phyloP scores from a whole-genome alignment of 2,329 filamentous ascomycete species.

The Fusarium camptoceras region DNA sequence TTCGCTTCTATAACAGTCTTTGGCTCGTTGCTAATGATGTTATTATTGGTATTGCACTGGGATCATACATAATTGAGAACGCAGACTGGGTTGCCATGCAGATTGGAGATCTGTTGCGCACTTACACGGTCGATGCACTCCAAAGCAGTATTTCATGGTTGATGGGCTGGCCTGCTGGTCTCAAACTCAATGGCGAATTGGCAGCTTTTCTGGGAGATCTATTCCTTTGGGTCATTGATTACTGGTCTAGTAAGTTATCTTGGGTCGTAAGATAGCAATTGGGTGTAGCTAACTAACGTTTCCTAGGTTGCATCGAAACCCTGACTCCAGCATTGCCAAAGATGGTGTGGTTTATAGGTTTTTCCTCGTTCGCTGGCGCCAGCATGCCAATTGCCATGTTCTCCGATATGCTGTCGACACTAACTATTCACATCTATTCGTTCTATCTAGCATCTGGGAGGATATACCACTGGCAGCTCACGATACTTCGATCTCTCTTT shows the following conservation, averaged over 20 bases:
- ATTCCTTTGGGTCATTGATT: slow-evolving; percentile 98
- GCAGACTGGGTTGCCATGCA: slow-evolving; percentile 83
- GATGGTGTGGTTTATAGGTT: slow-evolving; percentile 92
- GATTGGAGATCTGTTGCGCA: slow-evolving; percentile 79
- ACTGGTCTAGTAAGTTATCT: slow-evolving; percentile 82
- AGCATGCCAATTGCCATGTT: slow-evolving; percentile 97
- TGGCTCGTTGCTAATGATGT: slow-evolving; percentile 99
- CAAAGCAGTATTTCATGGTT: slow-evolving; percentile 93
- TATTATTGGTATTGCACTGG: slow-evolving; percentile 96
- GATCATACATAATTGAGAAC: slow-evolving; percentile 97
- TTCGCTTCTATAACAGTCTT: slow-evolving; percentile 97
- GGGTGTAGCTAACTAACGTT: slow-evolving; percentile 37
- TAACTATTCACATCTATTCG: slow-evolving; percentile 96
- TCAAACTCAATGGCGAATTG: slow-evolving; percentile 95
- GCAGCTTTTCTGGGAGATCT: slow-evolving; percentile 94
- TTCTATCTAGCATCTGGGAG: slow-evolving; percentile 97
- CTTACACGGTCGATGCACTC: slow-evolving; percentile 89
- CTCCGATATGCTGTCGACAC: slow-evolving; percentile 89
- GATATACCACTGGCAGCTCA: slow-evolving; percentile 99
- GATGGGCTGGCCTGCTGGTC: slow-evolving; percentile 92
- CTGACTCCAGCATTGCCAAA: slow-evolving; percentile 84
- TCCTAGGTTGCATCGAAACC: slow-evolving; percentile 77
- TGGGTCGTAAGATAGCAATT: background rate
- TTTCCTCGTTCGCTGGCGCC: slow-evolving; percentile 93
- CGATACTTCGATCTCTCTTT: slow-evolving; percentile 96